Conservation (phyloP, 2,329 filamentous ascomycete genomes). For the Diaporthe velutina region DNA sequence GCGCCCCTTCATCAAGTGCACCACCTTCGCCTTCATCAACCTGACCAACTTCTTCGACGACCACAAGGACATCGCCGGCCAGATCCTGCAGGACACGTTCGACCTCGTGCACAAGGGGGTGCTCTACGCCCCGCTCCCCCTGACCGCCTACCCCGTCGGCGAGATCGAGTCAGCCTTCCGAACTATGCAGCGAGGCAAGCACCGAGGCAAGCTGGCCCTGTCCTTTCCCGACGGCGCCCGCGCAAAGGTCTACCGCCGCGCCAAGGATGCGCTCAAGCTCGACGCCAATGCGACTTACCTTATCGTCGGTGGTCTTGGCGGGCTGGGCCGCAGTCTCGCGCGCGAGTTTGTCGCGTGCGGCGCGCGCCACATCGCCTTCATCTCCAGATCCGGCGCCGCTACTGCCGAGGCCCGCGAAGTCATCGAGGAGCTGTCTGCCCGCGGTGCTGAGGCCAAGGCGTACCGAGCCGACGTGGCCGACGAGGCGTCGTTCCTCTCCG, state of each 20-base stretch:
- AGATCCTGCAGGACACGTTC: constrained; percentile 10
- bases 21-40: constrained; percentile 49
- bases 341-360: constrained; percentile 48
- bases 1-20: constrained; percentile 40
- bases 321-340: constrained; percentile 48
- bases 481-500: constrained; percentile 37
- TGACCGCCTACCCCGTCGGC: constrained; percentile 39
- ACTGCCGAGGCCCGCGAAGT: constrained; percentile 41
- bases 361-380: constrained; percentile 47
- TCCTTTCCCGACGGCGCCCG: constrained; percentile 43
- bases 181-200: constrained; percentile 47
- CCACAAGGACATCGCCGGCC: neutral
- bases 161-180: constrained; percentile 53
- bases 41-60: constrained; percentile 44
- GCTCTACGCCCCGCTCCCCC: constrained; percentile 29
- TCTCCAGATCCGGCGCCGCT: constrained; percentile 46
- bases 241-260: constrained; percentile 1
- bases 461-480: constrained; percentile 48
- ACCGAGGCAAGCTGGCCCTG: constrained; percentile 49
- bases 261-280: constrained; percentile 27
- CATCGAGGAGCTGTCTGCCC: constrained; percentile 42
- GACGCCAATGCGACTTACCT: constrained; percentile 47
- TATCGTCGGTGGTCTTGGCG: constrained; percentile 51
- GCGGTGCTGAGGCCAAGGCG: constrained; percentile 43
- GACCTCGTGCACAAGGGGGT: constrained; percentile 7